Conservation (phyloP, 2,329 filamentous ascomycete genomes). For the Exophiala bonariae region DNA sequence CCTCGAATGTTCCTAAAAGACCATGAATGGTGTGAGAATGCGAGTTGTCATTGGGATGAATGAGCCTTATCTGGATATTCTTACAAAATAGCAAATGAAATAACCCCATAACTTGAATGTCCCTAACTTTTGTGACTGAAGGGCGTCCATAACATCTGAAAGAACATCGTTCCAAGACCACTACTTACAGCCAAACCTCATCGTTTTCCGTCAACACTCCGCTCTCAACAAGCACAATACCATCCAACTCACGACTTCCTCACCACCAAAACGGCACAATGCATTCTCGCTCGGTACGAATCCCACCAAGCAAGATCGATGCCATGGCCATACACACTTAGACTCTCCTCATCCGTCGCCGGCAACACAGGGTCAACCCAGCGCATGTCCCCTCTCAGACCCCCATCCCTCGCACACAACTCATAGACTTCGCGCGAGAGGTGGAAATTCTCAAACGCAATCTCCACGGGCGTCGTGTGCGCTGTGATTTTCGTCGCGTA, state of each 20-base stretch:
- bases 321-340: conserved; percentile 7
- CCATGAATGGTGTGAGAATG: too few species aligned
- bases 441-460: conserved; percentile 20
- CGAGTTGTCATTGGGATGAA: too few species aligned
- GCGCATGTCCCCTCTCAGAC: conserved; percentile 13
- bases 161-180: too few species aligned
- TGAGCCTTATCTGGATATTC: too few species aligned
- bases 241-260: conserved; percentile 5
- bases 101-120: too few species aligned
- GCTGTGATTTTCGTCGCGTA: conserved; percentile 14
- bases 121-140: too few species aligned
- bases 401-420: conserved; percentile 12
- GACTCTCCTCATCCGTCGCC: conserved; percentile 7
- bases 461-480: conserved; percentile 11
- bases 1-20: too few species aligned
- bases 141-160: too few species aligned
- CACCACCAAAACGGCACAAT: conserved; percentile 15
- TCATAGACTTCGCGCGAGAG: conserved; percentile 15
- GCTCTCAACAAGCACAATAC: too few species aligned
- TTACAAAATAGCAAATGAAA: too few species aligned
- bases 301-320: conserved; percentile 11
- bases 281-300: conserved; percentile 9
- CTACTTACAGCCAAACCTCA: too few species aligned
- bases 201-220: too few species aligned
- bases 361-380: conserved; percentile 13